Evolutionary conservation across 371 early-diverging fungal genomes (phyloP).

Genomic region (Blyttiomyces sp.): DNA sequence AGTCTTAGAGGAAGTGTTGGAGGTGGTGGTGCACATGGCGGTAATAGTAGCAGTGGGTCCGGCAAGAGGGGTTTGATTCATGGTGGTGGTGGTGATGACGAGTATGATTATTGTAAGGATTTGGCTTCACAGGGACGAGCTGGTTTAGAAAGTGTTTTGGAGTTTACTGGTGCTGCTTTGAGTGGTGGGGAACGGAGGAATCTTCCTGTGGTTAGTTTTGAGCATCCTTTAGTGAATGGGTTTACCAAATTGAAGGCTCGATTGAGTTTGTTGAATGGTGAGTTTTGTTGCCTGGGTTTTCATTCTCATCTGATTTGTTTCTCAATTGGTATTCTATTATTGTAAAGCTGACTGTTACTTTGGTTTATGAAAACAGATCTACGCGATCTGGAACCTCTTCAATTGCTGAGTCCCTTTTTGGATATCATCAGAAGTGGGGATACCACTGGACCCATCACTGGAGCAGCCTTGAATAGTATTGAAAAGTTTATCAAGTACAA

Average conservation of each 20-base stretch:
- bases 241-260: slow-evolving; percentile 66
- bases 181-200: slow-evolving; percentile 16
- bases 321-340: background rate
- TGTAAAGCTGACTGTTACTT: background rate
- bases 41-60: no score
- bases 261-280: slow-evolving; percentile 61
- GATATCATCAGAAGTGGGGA: slow-evolving; percentile 87
- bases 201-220: slow-evolving; percentile 41
- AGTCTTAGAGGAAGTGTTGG: no score
- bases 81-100: background rate
- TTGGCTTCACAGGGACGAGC: slow-evolving; percentile 6
- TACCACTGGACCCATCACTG: slow-evolving; percentile 92
- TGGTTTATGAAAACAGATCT: slow-evolving; percentile 29
- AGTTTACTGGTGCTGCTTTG: slow-evolving; percentile 10
- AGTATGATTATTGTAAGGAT: slow-evolving; percentile 31
- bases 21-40: no score
- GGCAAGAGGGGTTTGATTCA: background rate
- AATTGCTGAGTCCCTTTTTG: slow-evolving; percentile 84
- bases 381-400: slow-evolving; percentile 66
- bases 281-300: slow-evolving; percentile 6
- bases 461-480: slow-evolving; percentile 81
- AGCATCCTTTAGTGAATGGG: slow-evolving; percentile 68
- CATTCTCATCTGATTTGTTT: background rate
- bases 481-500: slow-evolving; percentile 85
- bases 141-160: slow-evolving; percentile 27